Conservation (phyloP, 1,284 basidiomycete species). For the Pseudozyma sp. region DNA sequence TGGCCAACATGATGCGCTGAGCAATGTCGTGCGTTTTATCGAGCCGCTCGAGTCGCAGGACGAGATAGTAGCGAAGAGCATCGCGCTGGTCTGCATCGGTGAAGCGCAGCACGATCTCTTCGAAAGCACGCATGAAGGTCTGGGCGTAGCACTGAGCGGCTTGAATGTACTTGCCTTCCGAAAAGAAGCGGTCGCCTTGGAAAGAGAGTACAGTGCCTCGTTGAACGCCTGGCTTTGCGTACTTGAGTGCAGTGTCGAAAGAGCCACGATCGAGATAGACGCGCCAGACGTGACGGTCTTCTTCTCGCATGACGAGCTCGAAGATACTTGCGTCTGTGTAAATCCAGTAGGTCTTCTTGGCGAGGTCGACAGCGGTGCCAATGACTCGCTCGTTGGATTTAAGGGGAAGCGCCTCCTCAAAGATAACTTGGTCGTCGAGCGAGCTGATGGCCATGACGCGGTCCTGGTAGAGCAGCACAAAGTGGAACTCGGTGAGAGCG, state of each 20-base stretch:
- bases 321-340: conserved; percentile 90
- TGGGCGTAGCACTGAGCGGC: conserved; percentile 88
- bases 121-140: conserved; percentile 79
- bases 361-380: conserved; percentile 75
- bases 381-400: conserved; percentile 58
- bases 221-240: conserved; percentile 85
- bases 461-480: conserved; percentile 85
- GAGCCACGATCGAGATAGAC: conserved; percentile 84
- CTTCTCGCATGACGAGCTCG: conserved; percentile 86
- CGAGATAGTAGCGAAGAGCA: conserved; percentile 88
- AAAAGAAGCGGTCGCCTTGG: conserved; percentile 87
- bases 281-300: conserved; percentile 94
- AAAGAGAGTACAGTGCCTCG: conserved; percentile 84
- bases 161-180: conserved; percentile 84
- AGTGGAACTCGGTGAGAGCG: conserved; percentile 90
- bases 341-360: conserved; percentile 92
- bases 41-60: conserved; percentile 84
- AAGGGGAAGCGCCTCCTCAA: conserved; percentile 76
- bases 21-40: conserved; percentile 81
- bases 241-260: conserved; percentile 81
- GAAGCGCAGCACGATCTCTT: conserved; percentile 91
- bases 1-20: conserved; percentile 96
- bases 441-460: conserved; percentile 82
- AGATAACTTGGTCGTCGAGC: conserved; percentile 84
- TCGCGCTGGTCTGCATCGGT: conserved; percentile 92